Base-by-base conservation (phyloP, 2,329 filamentous ascomycete genomes). In the Bimuria novae-zelandiae region DNA sequence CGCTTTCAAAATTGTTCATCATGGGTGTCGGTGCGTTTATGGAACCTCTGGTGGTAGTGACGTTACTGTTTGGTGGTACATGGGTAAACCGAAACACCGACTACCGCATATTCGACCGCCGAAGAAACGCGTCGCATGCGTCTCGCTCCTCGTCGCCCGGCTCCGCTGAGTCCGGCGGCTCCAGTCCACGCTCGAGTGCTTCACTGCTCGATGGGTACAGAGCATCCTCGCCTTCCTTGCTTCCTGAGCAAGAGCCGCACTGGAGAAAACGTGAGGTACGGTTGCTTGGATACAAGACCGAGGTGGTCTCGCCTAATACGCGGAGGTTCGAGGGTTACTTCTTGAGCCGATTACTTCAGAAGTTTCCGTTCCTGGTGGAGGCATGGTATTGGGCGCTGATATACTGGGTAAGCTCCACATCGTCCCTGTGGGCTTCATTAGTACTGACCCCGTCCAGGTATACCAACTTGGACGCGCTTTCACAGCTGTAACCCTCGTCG, bases 351-450 rank as follows among this genome's bases (percentile, higher is more conserved):
- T 61, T 90, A 30, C 78, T 90, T 12, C 79, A 79, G 52, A 86
- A 83, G 65, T 84, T 89, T 59, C 88, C 89, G 0, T 91, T 91
- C 67, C 71, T 90, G 23, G 85, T 86, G 1, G 89, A 91, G 72
- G 86, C 83, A 35, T 90, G 87, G 87, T 90, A 90, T 63, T 90
- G 88, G 88, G 84, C 85, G 2, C 75, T 89, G 57, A 86, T 90
- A 45, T 90, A 90, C 75, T 90, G 88, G 87, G 87, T 89, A 80
- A 63, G 82, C 67, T 25, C n/a, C 49, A 19, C 36, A 12, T 7
- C 19, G 6, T 12, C 17, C 14, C 40, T 25, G 29, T 12, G 7
- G 4, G 7, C 35, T 25, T 12, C 25, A 16, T 14, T 35, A 52
- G 61, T 19, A 62, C 54, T 50, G 19, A 16, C 14, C n/a, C 10